Evolutionary conservation across 2,329 filamentous ascomycete species (phyloP).

Genomic region (Claviceps cyperi): DNA sequence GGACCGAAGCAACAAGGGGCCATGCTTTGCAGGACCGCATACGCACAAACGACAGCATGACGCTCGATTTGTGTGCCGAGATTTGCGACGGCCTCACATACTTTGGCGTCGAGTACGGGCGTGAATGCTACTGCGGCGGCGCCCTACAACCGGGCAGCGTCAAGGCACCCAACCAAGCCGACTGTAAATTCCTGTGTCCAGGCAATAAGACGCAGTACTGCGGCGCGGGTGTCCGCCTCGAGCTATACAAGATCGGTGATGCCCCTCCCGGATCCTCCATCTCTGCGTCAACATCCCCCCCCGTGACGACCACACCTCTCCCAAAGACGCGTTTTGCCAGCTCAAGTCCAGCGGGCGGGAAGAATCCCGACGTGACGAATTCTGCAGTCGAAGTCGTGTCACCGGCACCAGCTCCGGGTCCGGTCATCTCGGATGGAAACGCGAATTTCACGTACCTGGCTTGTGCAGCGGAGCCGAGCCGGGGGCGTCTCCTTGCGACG

Average conservation of each 20-base stretch:
- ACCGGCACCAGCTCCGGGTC: conserved; percentile 2
- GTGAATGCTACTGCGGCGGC: conserved; percentile 24
- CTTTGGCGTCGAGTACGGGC: conserved; percentile 23
- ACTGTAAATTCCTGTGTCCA: conserved; percentile 21
- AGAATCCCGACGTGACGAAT: not conserved
- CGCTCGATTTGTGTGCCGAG: conserved; percentile 18
- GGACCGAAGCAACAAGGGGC: conserved; percentile 17
- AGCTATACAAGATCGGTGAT: conserved; percentile 18
- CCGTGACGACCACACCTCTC: not conserved
- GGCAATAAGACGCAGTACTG: conserved; percentile 19
- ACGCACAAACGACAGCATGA: conserved; percentile 19
- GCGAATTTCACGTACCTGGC: conserved; percentile 24
- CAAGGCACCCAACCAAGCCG: conserved; percentile 15
- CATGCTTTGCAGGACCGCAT: conserved; percentile 17
- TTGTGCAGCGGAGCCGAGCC: conserved; percentile 20
- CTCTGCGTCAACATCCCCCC: not conserved
- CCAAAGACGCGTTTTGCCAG: not conserved
- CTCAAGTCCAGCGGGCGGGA: not conserved
- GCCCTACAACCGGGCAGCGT: conserved; percentile 15
- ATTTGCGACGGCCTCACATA: conserved; percentile 20
- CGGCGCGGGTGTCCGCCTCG: conserved; percentile 18
- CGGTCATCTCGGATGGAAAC: conserved; percentile 19
- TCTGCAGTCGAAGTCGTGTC: conserved; percentile 6
- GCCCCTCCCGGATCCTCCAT: not conserved
- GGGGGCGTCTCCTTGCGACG: conserved; percentile 16